phyloP scores from a whole-genome alignment of 176 grass and related monocot species.

The Otatea glauca region DNA sequence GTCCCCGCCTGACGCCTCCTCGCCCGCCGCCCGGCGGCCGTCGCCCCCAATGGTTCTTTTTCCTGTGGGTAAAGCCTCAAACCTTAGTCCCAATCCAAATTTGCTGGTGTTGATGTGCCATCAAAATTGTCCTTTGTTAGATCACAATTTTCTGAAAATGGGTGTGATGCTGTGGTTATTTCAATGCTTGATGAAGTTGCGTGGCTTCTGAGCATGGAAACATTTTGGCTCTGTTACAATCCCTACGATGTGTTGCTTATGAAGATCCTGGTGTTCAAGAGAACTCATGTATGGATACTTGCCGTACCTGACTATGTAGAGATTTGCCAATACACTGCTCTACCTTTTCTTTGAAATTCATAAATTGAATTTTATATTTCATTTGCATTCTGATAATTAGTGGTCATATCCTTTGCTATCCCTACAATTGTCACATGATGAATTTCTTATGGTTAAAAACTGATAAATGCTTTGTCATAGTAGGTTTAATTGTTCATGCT shows the following conservation, averaged over 20 bases:
- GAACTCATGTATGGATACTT: background rate
- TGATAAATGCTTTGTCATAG: background rate
- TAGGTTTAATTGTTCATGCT: background rate
- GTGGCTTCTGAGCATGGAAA: slow-evolving; percentile 97
- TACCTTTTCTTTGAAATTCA: background rate
- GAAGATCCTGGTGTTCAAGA: slow-evolving; percentile 3
- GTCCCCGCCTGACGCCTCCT: too few species aligned
- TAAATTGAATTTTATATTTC: background rate
- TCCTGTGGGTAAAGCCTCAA: too few species aligned
- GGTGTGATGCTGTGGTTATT: slow-evolving; percentile 70
- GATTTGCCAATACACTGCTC: too few species aligned
- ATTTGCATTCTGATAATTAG: slow-evolving; percentile 8
- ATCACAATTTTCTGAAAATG: slow-evolving; percentile 74
- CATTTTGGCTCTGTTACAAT: slow-evolving; percentile 14
- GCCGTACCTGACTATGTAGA: background rate
- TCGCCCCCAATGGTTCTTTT: too few species aligned
- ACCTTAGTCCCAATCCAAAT: too few species aligned
- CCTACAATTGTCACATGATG: slow-evolving; percentile 4
- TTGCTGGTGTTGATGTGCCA: slow-evolving; percentile 81
- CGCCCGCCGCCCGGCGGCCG: too few species aligned
- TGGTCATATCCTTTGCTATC: background rate
- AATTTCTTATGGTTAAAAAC: slow-evolving; percentile 14
- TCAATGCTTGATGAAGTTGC: slow-evolving; percentile 99
- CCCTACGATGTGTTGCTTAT: slow-evolving; percentile 26
- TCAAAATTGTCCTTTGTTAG: slow-evolving; percentile 84